phyloP scores from a whole-genome alignment of 495 filamentous ascomycete species.

The Thermochaetoides thermophila region DNA sequence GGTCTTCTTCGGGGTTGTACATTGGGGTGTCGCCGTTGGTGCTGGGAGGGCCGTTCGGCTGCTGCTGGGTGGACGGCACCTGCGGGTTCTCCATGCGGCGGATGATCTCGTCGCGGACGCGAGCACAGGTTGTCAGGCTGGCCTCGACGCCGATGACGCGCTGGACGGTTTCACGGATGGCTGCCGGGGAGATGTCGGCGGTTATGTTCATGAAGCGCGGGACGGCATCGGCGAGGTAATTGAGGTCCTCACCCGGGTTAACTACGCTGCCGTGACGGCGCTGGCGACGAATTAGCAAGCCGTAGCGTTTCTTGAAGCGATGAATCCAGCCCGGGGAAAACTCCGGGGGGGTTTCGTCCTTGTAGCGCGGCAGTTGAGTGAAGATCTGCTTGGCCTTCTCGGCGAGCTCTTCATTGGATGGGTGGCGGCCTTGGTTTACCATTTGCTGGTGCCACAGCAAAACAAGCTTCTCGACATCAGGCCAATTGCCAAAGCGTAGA shows the following conservation, averaged over 20 bases:
- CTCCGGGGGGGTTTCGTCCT: constrained; percentile 33
- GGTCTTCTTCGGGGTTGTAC: constrained; percentile 28
- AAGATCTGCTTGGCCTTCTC: constrained; percentile 38
- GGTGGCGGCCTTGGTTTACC: constrained; percentile 28
- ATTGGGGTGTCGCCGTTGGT: constrained; percentile 9
- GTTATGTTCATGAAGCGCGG: constrained; percentile 33
- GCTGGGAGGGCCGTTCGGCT: background rate
- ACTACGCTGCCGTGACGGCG: constrained; percentile 27
- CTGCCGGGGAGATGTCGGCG: constrained; percentile 29
- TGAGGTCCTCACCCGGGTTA: constrained; percentile 31
- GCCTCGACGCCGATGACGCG: constrained; percentile 33
- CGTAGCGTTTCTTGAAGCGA: constrained; percentile 39
- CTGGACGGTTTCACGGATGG: constrained; percentile 31
- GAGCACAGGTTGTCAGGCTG: constrained; percentile 31
- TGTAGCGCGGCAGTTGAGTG: constrained; percentile 33
- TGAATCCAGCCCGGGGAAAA: constrained; percentile 42
- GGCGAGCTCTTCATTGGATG: constrained; percentile 36
- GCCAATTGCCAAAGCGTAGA: constrained; percentile 39
- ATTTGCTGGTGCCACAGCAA: constrained; percentile 35
- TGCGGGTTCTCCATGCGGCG: constrained; percentile 25
- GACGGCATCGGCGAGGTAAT: constrained; percentile 33
- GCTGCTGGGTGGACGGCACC: constrained; percentile 9
- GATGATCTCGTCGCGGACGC: constrained; percentile 34
- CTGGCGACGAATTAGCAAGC: constrained; percentile 33
- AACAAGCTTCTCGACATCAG: constrained; percentile 39